phyloP scores from a whole-genome alignment of 1,284 basidiomycete genomes.

The Cutaneotrichosporon spelunceum region DNA sequence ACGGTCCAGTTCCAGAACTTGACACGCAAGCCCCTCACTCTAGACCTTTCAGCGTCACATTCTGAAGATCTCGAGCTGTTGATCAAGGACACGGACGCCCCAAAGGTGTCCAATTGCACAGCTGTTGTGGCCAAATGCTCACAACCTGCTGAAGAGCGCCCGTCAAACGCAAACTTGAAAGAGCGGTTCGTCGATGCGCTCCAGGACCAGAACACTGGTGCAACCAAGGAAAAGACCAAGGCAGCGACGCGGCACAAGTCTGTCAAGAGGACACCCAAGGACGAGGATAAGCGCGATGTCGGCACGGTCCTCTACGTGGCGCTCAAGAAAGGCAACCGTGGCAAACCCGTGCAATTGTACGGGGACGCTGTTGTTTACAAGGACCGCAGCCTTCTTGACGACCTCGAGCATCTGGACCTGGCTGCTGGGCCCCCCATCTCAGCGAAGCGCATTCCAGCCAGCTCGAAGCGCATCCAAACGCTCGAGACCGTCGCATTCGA shows the following conservation, averaged over 20 bases:
- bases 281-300: constrained; percentile 24
- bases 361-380: constrained; percentile 54
- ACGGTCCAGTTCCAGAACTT: constrained; percentile 55
- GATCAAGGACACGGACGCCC: constrained; percentile 44
- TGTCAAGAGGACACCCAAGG: constrained; percentile 14
- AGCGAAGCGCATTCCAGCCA: constrained; percentile 36
- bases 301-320: constrained; percentile 44
- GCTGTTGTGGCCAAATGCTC: constrained; percentile 3
- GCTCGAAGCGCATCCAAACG: constrained; percentile 47
- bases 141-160: constrained; percentile 11
- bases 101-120: constrained; percentile 2
- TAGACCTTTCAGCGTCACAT: constrained; percentile 55
- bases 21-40: constrained; percentile 41
- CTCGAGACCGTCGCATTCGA: constrained; percentile 52
- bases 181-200: constrained; percentile 57
- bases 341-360: constrained; percentile 52
- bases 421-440: constrained; percentile 53
- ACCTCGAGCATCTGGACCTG: constrained; percentile 54
- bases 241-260: constrained; percentile 26
- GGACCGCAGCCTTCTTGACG: constrained; percentile 51
- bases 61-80: constrained; percentile 56
- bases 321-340: constrained; percentile 54
- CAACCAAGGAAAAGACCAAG: constrained; percentile 13
- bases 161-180: constrained; percentile 35
- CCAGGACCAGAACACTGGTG: constrained; percentile 23